Percentiles rank a stretch among this genome's conserved stretches.
These are phyloP conservation scores for Vitis rupestris DNA, from an alignment of 164 flowering plant genomes.

Conservation along the genomic window DNA sequence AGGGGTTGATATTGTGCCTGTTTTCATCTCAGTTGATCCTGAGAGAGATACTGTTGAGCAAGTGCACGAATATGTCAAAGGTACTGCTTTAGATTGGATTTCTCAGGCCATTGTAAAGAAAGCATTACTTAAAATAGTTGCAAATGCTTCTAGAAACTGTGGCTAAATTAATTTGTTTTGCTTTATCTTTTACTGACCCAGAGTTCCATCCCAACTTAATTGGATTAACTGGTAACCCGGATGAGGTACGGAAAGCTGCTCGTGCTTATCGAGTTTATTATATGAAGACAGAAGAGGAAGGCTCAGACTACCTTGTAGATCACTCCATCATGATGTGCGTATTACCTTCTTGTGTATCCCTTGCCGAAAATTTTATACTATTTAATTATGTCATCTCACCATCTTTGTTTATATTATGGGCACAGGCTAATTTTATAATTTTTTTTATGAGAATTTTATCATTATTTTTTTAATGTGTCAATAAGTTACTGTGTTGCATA, in stretches of 20 bases:
- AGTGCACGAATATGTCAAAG: constrained; percentile 86
- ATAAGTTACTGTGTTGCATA: too few relatives aligned
- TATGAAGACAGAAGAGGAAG: constrained; percentile 94
- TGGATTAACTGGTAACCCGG: constrained; percentile 80
- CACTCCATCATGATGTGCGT: constrained; percentile 74
- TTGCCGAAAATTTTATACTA: too few relatives aligned
- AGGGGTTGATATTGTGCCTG: constrained; percentile 71
- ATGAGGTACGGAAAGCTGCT: constrained; percentile 72
- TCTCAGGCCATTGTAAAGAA: neutral
- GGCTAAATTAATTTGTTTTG: neutral
- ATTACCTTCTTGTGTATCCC: too few relatives aligned
- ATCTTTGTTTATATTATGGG: neutral
- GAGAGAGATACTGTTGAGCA: constrained; percentile 96
- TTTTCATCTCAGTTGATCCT: constrained; percentile 96
- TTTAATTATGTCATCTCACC: too few relatives aligned
- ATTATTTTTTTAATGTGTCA: neutral
- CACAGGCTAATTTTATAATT: neutral
- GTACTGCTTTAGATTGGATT: constrained; percentile 25
- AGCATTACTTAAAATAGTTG: neutral
- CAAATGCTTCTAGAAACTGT: neutral
- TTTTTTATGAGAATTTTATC: too few relatives aligned
- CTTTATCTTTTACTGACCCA: constrained; percentile 26
- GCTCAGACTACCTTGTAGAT: constrained; percentile 91
- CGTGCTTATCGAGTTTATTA: constrained; percentile 93
- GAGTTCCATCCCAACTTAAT: constrained; percentile 88